phyloP scores from a whole-genome alignment of 176 grass and related monocot genomes.

The Poa pratensis region DNA sequence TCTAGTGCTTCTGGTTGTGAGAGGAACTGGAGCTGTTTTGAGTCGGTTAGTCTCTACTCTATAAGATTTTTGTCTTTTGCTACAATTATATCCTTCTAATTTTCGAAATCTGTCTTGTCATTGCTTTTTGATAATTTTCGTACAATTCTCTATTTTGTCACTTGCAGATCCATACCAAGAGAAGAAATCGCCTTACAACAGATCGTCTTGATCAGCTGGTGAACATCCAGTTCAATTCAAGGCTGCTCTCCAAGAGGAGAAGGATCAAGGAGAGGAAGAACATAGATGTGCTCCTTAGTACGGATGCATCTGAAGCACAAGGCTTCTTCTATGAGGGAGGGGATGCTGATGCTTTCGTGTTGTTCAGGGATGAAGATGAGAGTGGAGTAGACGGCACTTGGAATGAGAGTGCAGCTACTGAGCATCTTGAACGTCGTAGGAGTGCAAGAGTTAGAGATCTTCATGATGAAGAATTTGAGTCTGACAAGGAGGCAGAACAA shows the following conservation, averaged over 20 bases:
- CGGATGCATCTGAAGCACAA: neutral
- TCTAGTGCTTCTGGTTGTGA: neutral
- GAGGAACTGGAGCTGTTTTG: neutral
- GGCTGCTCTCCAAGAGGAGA: neutral
- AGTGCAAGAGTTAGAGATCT: neutral
- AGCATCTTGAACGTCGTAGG: neutral
- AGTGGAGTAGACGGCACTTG: no score
- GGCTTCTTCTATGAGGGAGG: neutral
- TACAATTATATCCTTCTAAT: no score
- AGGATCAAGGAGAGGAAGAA: neutral
- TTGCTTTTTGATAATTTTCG: no score
- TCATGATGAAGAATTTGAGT: neutral
- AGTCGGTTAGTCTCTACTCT: neutral
- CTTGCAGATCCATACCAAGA: neutral
- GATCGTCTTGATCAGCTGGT: neutral
- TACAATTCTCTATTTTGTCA: neutral
- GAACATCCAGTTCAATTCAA: neutral
- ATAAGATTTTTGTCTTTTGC: no score
- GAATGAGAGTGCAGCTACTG: neutral
- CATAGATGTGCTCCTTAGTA: neutral
- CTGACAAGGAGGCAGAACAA: neutral
- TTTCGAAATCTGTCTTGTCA: no score
- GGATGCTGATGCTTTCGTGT: neutral
- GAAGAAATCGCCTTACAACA: neutral
- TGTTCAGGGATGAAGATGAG: neutral